Evolutionary conservation across 805 yeast species (phyloP).

Genomic region (Zygosaccharomyces rouxii): DNA sequence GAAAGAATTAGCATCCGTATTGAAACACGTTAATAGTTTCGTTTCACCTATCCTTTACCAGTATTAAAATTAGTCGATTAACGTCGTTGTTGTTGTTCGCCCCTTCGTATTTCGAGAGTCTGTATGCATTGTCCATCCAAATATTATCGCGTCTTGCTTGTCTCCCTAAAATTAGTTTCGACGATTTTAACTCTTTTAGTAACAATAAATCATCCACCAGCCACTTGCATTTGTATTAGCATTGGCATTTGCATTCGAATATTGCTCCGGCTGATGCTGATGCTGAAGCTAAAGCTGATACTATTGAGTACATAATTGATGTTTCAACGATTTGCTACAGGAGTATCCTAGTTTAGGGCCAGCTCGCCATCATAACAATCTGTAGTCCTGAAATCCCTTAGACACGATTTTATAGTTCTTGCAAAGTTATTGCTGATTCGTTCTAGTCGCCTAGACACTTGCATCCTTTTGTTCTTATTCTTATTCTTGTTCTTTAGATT

Average conservation of each 20-base stretch:
- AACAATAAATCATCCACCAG: not conserved
- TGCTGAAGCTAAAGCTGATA: too few species aligned
- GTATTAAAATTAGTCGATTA: constrained; percentile 1
- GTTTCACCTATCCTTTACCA: not conserved
- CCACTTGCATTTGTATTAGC: not conserved
- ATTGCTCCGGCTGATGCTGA: not conserved
- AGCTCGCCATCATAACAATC: not conserved
- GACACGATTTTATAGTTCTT: not conserved
- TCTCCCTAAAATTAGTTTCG: not conserved
- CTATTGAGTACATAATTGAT: too few species aligned
- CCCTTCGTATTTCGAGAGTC: not conserved
- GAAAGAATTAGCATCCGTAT: not conserved
- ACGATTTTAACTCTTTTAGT: not conserved
- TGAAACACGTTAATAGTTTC: not conserved
- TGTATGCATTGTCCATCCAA: constrained; percentile 3
- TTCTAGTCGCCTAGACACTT: not conserved
- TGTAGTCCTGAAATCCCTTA: not conserved
- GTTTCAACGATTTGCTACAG: too few species aligned
- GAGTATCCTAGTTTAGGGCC: too few species aligned
- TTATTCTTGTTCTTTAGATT: not conserved
- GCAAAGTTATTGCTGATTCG: not conserved
- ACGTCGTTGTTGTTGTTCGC: not conserved
- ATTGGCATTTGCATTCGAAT: not conserved
- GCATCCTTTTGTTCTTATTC: not conserved
- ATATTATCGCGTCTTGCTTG: not conserved